A percentile compares a stretch with the other conserved stretches of the same genome.
Conservation (phyloP, 1,139 yeast species). For the Meyerozyma sp. region DNA sequence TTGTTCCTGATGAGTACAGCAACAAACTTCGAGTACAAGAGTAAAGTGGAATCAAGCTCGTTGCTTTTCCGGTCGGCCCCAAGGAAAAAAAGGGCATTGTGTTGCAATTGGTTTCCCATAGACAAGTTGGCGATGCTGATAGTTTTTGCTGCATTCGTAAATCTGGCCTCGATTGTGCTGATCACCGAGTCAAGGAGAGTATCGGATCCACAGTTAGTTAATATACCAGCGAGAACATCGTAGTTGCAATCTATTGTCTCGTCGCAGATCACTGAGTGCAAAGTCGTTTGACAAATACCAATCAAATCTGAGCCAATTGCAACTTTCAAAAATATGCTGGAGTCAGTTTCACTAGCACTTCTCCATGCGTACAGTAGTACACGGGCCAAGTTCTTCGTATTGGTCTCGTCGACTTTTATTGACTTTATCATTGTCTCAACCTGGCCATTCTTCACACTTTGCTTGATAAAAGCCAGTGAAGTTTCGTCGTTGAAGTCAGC, state of each 20-base stretch:
- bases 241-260: not conserved
- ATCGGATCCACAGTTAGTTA: not conserved
- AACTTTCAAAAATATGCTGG: not conserved
- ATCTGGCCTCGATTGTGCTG: not conserved
- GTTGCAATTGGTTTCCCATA: not conserved
- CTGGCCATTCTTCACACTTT: not conserved
- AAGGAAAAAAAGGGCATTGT: constrained; percentile 4
- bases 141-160: not conserved
- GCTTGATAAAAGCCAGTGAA: not conserved
- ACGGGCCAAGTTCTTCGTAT: not conserved
- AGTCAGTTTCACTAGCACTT: not conserved
- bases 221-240: not conserved
- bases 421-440: not conserved
- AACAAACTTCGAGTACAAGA: not conserved
- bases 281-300: not conserved
- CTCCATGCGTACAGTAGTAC: not conserved
- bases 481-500: constrained; percentile 2
- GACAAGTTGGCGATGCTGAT: not conserved
- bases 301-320: not conserved
- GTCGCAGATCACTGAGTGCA: not conserved
- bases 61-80: constrained; percentile 1
- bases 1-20: too few relatives aligned
- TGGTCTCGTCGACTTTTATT: not conserved
- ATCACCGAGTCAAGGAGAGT: not conserved
- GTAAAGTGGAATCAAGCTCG: not conserved